Base-by-base conservation (phyloP, 2,329 filamentous ascomycete genomes). In the Xylaria polymorpha region DNA sequence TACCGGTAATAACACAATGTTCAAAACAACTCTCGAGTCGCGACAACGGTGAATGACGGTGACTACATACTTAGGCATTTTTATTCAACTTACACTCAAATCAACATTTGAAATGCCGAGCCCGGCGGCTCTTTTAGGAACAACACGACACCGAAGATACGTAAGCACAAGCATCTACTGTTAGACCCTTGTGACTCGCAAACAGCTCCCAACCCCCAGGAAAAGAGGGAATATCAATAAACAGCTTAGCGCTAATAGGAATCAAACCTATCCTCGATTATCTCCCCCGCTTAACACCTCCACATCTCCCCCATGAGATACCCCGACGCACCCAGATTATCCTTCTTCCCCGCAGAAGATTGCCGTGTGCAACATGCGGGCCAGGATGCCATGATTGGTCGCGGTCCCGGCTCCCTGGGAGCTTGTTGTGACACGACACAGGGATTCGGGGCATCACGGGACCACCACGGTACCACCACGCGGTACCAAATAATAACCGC, bases 101-200 rank as follows among this genome's bases (percentile, higher is more conserved):
- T 55, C 60, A 10, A 18, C 50, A 46, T 61, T 44, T 58, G 18
- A 61, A 68, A 51, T 68, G 66, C 57, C 66, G 61, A 65, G 39
- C 14, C 25, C 25, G n/a, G 12, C 25, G n/a, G 12, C 35, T 35
- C n/a, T 39, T 67, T 50, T 37, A 50, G 59, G 48, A 46, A 64
- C 48, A 55, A 50, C 48, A 29, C 46, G 22, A 18, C n/a, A 48
- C 20, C 15, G 25, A 29, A 29, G 2, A 29, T 43, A 60, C 50
- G 39, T 59, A 61, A 48, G 56, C 50, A 41, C 10, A 29, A 29
- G 20, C 12, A 18, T 14, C 39, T 53, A 53, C 41, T 59, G 22
- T 3, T 3, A 29, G 43, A 53, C 41, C 66, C 61, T 44, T 61
- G 57, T n/a, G 15, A 55, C 46, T 39, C 25, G 50, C 59, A 51